Evolutionary conservation across 805 yeast genomes (phyloP).

Genomic region (Saccharomycopsis malanga): DNA sequence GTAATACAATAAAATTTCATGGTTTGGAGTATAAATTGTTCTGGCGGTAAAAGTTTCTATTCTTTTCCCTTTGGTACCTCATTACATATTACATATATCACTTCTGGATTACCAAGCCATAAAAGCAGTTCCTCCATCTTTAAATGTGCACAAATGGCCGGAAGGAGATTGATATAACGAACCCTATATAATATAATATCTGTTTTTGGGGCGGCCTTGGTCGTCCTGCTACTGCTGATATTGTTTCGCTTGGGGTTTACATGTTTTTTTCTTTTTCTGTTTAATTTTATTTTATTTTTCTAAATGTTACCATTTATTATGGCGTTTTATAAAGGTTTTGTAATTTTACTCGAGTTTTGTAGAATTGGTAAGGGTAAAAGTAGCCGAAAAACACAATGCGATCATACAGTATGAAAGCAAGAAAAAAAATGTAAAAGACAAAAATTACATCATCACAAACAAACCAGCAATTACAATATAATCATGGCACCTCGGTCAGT

Average conservation of each 20-base stretch:
- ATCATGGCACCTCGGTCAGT: conserved; percentile 36
- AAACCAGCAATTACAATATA: not conserved
- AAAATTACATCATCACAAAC: no score
- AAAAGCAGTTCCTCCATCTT: conserved; percentile 16
- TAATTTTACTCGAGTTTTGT: not conserved
- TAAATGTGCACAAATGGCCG: conserved; percentile 23
- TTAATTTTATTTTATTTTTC: no score
- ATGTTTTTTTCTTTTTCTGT: conserved; percentile 5
- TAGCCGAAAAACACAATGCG: no score
- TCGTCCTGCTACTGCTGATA: not conserved
- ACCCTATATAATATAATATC: conserved; percentile 18
- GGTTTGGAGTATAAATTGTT: no score
- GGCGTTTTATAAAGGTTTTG: no score
- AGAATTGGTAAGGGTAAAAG: no score
- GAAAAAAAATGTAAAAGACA: not conserved
- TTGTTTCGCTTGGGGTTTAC: conserved; percentile 22
- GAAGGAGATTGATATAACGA: conserved; percentile 18
- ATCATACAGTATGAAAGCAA: not conserved
- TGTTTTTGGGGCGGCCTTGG: not conserved
- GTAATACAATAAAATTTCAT: no score
- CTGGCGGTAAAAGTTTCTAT: no score
- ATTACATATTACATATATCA: conserved; percentile 14
- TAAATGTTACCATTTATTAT: no score
- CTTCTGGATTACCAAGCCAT: conserved; percentile 24
- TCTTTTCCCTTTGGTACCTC: conserved; percentile 7